These are phyloP conservation scores for Macadamia tetraphylla DNA, from an alignment of 164 flowering plant species.

Conservation along the genomic window DNA sequence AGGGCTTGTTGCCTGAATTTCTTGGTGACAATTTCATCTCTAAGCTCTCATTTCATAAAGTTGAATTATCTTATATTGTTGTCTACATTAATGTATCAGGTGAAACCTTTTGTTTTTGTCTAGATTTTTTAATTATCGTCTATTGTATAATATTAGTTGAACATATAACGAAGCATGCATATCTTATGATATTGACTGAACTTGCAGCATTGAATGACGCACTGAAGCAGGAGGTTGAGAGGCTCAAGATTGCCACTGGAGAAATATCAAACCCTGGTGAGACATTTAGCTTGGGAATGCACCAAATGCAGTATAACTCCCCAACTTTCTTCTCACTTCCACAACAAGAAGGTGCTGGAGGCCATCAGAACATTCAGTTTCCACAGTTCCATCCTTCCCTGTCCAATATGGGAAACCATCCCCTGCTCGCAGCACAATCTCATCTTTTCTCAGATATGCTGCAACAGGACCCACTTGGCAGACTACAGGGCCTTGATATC, in stretches of 20 bases:
- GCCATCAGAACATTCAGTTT: constrained; percentile 36
- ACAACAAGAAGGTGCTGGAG: constrained; percentile 31
- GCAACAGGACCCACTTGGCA: constrained; percentile 75
- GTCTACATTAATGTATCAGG: too few species aligned
- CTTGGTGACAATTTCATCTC: too few species aligned
- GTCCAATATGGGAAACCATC: constrained; percentile 37
- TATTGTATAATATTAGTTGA: too few species aligned
- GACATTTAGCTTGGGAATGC: constrained; percentile 56
- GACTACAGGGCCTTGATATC: constrained; percentile 84
- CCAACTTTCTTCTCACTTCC: constrained; percentile 46
- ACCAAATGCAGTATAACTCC: constrained; percentile 41
- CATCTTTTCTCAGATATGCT: constrained; percentile 45
- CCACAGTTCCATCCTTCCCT: constrained; percentile 48
- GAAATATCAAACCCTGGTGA: constrained; percentile 47
- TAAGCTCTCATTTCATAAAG: too few species aligned
- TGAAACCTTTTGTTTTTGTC: too few species aligned
- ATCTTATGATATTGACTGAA: too few species aligned
- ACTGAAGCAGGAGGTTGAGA: constrained; percentile 77
- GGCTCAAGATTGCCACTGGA: constrained; percentile 75
- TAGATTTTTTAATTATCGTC: too few species aligned
- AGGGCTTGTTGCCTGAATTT: too few species aligned
- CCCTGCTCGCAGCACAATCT: constrained; percentile 29
- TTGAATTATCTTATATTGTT: too few species aligned
- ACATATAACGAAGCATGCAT: too few species aligned
- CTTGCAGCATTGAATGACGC: constrained; percentile 77